These are phyloP conservation scores for Caulochytrium protostelioides DNA, from an alignment of 371 early-diverging fungal species.

Conservation along the genomic window DNA sequence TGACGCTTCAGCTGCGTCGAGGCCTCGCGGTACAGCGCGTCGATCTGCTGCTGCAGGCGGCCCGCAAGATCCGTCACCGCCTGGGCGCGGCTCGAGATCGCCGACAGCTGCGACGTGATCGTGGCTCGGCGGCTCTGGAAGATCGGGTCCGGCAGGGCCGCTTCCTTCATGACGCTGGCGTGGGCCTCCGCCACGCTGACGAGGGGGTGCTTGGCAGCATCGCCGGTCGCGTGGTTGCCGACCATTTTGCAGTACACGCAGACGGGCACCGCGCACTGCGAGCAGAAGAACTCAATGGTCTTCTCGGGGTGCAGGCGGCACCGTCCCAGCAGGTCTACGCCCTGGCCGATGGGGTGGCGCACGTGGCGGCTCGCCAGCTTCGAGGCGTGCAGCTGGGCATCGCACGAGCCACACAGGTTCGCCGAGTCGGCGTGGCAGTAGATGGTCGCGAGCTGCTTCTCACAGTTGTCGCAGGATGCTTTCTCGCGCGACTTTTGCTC, in stretches of 20 bases:
- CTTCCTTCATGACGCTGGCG: slow-evolving; percentile 20
- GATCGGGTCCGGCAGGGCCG: slow-evolving; percentile 17
- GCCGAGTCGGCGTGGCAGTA: slow-evolving; percentile 30
- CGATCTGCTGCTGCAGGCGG: slow-evolving; percentile 16
- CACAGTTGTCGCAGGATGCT: slow-evolving; percentile 33
- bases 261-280: slow-evolving; percentile 32
- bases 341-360: slow-evolving; percentile 25
- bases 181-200: slow-evolving; percentile 29
- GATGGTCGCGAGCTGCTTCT: slow-evolving; percentile 20
- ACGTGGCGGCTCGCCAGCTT: slow-evolving; percentile 23
- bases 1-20: slow-evolving; percentile 13
- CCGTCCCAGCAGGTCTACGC: slow-evolving; percentile 24
- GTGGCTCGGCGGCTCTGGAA: slow-evolving; percentile 15
- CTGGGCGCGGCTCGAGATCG: slow-evolving; percentile 17
- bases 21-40: slow-evolving; percentile 22
- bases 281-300: slow-evolving; percentile 31
- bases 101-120: slow-evolving; percentile 20
- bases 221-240: slow-evolving; percentile 30
- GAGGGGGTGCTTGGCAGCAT: slow-evolving; percentile 26
- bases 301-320: slow-evolving; percentile 32
- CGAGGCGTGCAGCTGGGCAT: slow-evolving; percentile 18
- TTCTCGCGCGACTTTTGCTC: slow-evolving; percentile 24
- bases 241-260: slow-evolving; percentile 38
- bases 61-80: slow-evolving; percentile 21
- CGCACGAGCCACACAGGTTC: slow-evolving; percentile 30